Conservation (phyloP, 2,329 filamentous ascomycete genomes). For the Hypoxylon sp. region DNA sequence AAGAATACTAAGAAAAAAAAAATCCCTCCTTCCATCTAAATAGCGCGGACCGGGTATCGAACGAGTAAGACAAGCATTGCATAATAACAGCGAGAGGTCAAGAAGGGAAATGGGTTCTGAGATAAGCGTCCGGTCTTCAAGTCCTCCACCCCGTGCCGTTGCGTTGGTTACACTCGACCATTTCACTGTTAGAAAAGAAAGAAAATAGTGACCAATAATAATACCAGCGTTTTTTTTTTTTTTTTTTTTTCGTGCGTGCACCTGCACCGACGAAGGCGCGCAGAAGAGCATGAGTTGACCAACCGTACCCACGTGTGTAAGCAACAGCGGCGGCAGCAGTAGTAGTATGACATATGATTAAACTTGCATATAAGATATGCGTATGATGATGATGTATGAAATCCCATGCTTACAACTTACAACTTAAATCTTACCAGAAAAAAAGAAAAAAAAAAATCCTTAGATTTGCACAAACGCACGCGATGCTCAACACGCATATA, state of each 20-base stretch:
- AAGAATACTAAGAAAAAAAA: too few species aligned
- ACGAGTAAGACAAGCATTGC: slow-evolving; percentile 35
- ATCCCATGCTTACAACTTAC: slow-evolving; percentile 27
- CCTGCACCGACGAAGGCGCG: too few species aligned
- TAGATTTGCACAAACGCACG: slow-evolving; percentile 31
- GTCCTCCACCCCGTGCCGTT: too few species aligned
- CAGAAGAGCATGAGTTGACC: too few species aligned
- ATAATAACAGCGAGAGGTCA: slow-evolving; percentile 27
- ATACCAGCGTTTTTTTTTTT: too few species aligned
- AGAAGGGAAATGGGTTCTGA: slow-evolving; percentile 35
- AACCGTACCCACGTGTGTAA: slow-evolving; percentile 29
- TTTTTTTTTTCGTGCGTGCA: too few species aligned
- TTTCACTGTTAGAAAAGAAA: too few species aligned
- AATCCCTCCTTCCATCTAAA: too few species aligned
- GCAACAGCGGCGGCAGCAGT: background rate
- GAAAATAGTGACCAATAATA: too few species aligned
- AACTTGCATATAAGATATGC: slow-evolving; percentile 9
- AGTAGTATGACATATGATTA: slow-evolving; percentile 24
- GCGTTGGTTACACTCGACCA: too few species aligned
- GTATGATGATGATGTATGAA: slow-evolving; percentile 6
- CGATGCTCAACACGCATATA: too few species aligned
- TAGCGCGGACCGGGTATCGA: slow-evolving; percentile 26
- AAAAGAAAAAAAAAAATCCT: slow-evolving; percentile 14
- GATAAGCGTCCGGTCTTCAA: slow-evolving; percentile 34
- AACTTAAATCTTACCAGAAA: slow-evolving; percentile 24